phyloP scores from a whole-genome alignment of 495 filamentous ascomycete genomes.

The Talaromyces liani region DNA sequence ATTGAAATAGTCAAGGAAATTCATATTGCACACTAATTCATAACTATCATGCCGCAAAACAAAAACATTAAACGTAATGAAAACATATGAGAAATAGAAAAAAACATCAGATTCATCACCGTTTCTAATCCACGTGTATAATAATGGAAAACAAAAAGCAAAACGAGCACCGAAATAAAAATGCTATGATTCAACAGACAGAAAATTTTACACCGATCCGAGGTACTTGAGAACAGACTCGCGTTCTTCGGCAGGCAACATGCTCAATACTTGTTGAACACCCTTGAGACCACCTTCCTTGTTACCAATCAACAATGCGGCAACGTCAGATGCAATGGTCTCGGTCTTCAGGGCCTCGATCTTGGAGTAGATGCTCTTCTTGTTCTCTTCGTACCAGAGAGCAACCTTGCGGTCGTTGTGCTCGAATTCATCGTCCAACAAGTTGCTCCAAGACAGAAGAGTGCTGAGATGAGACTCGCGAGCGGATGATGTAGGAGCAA shows the following conservation, averaged over 20 bases:
- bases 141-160: constrained; percentile 4
- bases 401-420: constrained; percentile 75
- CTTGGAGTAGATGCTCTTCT: constrained; percentile 68
- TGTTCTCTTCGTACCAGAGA: constrained; percentile 96
- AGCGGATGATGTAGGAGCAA: constrained; percentile 22
- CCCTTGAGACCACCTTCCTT: constrained; percentile 79
- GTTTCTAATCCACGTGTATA: not conserved
- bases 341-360: constrained; percentile 75
- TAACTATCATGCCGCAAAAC: not conserved
- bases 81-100: constrained; percentile 8
- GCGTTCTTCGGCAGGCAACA: constrained; percentile 79
- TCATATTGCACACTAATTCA: constrained; percentile 8
- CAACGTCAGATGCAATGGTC: constrained; percentile 69
- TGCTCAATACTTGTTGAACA: constrained; percentile 73
- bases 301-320: constrained; percentile 63
- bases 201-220: constrained; percentile 24
- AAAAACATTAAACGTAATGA: constrained; percentile 9
- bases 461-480: constrained; percentile 58
- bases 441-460: constrained; percentile 69
- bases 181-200: not conserved
- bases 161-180: constrained; percentile 6
- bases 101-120: constrained; percentile 3
- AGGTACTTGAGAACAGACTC: constrained; percentile 78
- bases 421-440: constrained; percentile 58
- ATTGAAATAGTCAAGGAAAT: not conserved